Percentiles rank a stretch among this genome's conserved stretches.
Conservation (phyloP, 331 rosid species). For the Quercus tomentella region DNA sequence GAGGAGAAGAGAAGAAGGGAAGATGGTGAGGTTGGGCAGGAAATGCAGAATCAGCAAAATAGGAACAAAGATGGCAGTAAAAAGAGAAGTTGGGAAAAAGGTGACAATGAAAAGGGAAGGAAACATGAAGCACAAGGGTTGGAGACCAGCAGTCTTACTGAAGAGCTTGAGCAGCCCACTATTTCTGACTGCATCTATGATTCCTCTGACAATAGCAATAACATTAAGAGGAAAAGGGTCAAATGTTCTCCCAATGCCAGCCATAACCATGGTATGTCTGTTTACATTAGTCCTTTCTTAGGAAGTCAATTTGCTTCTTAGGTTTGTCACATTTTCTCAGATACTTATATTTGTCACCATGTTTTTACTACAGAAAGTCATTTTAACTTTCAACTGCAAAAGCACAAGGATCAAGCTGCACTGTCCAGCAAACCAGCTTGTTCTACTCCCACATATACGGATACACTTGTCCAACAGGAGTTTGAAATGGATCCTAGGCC, state of each 20-base stretch:
- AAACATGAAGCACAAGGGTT: background rate
- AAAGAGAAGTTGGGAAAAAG: background rate
- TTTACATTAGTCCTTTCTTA: background rate
- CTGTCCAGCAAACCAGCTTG: background rate
- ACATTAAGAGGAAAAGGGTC: background rate
- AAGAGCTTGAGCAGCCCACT: background rate
- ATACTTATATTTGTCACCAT: background rate
- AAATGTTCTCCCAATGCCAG: background rate
- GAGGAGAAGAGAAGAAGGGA: background rate
- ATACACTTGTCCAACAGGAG: background rate
- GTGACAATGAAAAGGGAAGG: background rate
- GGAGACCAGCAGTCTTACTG: background rate
- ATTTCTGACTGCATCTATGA: background rate
- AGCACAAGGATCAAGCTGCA: background rate
- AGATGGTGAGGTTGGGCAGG: background rate
- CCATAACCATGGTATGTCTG: background rate
- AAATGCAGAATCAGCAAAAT: background rate
- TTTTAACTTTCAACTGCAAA: background rate
- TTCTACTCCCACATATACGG: background rate
- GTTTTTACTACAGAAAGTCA: background rate
- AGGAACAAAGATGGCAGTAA: background rate
- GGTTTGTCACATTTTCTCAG: background rate
- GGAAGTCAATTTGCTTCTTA: background rate
- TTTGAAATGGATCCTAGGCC: background rate
- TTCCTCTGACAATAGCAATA: background rate